Evolutionary conservation across 2,329 filamentous ascomycete genomes (phyloP), one percentile per base, ranked within the genome.

Genomic region (Cryphonectria japonica): DNA sequence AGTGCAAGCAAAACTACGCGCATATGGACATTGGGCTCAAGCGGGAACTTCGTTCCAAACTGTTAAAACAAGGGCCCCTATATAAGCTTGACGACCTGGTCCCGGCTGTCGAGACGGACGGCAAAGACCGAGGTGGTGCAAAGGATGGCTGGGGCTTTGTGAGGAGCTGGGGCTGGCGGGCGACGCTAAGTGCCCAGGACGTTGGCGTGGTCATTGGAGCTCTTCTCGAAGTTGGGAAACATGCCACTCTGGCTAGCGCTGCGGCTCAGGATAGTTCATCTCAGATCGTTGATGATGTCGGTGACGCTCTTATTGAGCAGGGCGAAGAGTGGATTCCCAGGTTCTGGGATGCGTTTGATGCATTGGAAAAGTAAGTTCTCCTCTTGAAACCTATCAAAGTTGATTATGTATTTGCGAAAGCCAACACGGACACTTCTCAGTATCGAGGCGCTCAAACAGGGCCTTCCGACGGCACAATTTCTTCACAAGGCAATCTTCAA

Each of bases 1-100:
- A 99, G 82, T 97, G 95, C 82, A 95, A 94, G 77, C 96, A 98
- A 81, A 95, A 91, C 78, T 99, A 98, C 79, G 94, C 94, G 0
- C 96, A 99, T 80, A 98, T 99, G 95, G 95, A 98, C 81, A 97
- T 98, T 90, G 91, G 97, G 80, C 84, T 99, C 46, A 99, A 98
- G 82, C 91, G 93, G 6, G 93, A 93, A 41, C 83, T 98, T 41
- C 90, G 95, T 59, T 89, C 93, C 64, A 93, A 97, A 72, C 86
- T 99, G 1, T 86, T 98, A 29, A 95, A 95, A 77, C 98, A 97
- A 78, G 95, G 95, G 0, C 94, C 94, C 0, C 86, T 97, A 72
- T 99, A 98, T 80, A 96, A 97, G 39, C 87, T 99, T 1, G 95
- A 98, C 74, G 96, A 95, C 67, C 90, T 99, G 77, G 94, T 99